Base-by-base conservation (phyloP, 1,139 yeast genomes). In the Suhomyces choctaworum region DNA sequence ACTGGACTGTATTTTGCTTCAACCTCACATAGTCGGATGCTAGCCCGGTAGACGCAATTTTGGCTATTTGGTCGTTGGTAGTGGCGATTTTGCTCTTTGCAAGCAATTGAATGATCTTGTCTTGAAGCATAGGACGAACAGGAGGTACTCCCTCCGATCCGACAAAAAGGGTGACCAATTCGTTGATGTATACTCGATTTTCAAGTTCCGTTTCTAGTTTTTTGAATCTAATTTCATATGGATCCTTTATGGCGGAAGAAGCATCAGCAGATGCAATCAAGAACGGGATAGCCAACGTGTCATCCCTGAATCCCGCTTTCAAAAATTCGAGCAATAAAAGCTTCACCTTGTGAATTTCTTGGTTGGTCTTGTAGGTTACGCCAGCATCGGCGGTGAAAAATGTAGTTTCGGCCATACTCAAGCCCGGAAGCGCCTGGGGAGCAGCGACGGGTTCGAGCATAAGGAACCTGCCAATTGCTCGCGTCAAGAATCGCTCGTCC, bases 351-450 rank as follows among this genome's bases (percentile, higher is more conserved):
- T 64, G 46, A 25, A 86, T 58, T 16, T 74, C 79, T 1, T 69
- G 67, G n/a, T 42, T 44, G 2, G 75, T 63, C 28, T 73, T 73
- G 50, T 74, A 78, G 0, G 73, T 54, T 0, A 80, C 76, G 10
- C 90, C 88, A 4, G 94, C 87, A 43, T 77, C 77, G 35, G 70
- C 70, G 0, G 87, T 80, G 49, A 87, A 76, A 50, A 79, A 85
- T 1, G 74, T 55, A 21, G 73, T 70, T 37, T 83, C 87, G 0
- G 57, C 55, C 1, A 68, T 54, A 16, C 80, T 67, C 39, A 88
- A 60, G 0, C 96, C 95, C 0, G 92, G 86, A 34, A 77, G 67
- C 16, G 34, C 73, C 44, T 46, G 61, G 2, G 34, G 26, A 2
- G 44, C 30, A 9, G 44, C 42, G 3, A 64, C 68, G 0, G 88